phyloP scores from a whole-genome alignment of 345 rosid genomes.

The Durio zibethinus region DNA sequence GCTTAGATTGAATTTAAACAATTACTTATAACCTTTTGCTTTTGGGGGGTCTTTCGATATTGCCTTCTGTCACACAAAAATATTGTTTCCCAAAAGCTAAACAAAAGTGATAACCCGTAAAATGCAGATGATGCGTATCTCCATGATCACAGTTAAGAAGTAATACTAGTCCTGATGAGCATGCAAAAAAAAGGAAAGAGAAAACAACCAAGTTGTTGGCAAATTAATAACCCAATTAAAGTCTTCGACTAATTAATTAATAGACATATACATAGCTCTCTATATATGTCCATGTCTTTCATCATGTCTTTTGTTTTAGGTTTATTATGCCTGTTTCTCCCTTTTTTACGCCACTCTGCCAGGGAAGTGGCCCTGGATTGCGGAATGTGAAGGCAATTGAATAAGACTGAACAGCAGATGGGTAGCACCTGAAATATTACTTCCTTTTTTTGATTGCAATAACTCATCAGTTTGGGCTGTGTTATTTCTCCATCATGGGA shows the following conservation, averaged over 20 bases:
- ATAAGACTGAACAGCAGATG: conserved; percentile 10
- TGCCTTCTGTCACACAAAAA: conserved; percentile 9
- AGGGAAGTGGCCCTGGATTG: conserved; percentile 3
- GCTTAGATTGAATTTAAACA: conserved; percentile 6
- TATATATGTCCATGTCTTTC: neutral
- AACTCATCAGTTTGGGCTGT: conserved; percentile 2
- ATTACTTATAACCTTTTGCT: neutral
- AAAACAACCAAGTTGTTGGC: no score
- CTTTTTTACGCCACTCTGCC: neutral
- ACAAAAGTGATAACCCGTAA: conserved; percentile 9
- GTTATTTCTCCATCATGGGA: conserved; percentile 4
- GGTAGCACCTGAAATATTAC: neutral
- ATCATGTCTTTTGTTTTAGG: neutral
- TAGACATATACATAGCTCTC: neutral
- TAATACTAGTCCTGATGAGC: neutral
- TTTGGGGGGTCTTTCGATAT: neutral
- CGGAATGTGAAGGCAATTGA: neutral
- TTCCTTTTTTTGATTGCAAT: neutral
- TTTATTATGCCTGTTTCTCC: neutral
- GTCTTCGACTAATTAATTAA: neutral
- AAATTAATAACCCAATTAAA: neutral
- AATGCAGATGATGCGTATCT: conserved; percentile 2
- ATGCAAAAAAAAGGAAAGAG: neutral
- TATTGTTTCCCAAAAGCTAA: conserved; percentile 21
- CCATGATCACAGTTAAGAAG: neutral